Evolutionary conservation across 148 eudicot species (phyloP).

Genomic region (Camellia japonica): DNA sequence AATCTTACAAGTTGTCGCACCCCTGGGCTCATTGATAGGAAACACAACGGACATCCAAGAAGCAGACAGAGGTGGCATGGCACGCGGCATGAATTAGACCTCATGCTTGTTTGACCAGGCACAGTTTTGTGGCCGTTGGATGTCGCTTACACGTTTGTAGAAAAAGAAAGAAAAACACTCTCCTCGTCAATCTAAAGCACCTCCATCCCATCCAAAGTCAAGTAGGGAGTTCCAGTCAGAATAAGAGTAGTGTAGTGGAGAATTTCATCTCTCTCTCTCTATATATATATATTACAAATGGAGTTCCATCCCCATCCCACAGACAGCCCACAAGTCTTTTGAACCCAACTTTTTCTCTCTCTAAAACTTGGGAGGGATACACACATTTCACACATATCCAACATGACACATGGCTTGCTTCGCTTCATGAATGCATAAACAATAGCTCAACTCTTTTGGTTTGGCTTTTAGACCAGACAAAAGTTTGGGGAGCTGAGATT

Average conservation of each 20-base stretch:
- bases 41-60: not conserved
- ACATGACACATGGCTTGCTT: not conserved
- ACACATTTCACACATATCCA: not conserved
- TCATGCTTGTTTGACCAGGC: not conserved
- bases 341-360: not conserved
- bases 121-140: constrained; percentile 1
- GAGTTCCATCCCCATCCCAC: not conserved
- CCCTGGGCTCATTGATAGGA: too few species aligned
- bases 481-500: too few species aligned
- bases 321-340: constrained; percentile 2
- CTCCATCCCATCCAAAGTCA: not conserved
- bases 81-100: not conserved
- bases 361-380: not conserved
- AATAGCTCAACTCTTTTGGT: too few species aligned
- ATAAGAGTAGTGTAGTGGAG: not conserved
- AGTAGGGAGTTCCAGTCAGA: constrained; percentile 12
- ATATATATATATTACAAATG: not conserved
- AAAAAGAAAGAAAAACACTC: not conserved
- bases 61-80: not conserved
- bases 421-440: not conserved
- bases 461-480: too few species aligned
- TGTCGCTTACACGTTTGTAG: not conserved
- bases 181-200: not conserved
- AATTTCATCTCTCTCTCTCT: not conserved
- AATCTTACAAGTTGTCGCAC: too few species aligned